Percentiles rank a stretch among this genome's conserved stretches.
phyloP scores from a whole-genome alignment of 192 early-diverging fungal genomes.

The Chytriomyces confervae region DNA sequence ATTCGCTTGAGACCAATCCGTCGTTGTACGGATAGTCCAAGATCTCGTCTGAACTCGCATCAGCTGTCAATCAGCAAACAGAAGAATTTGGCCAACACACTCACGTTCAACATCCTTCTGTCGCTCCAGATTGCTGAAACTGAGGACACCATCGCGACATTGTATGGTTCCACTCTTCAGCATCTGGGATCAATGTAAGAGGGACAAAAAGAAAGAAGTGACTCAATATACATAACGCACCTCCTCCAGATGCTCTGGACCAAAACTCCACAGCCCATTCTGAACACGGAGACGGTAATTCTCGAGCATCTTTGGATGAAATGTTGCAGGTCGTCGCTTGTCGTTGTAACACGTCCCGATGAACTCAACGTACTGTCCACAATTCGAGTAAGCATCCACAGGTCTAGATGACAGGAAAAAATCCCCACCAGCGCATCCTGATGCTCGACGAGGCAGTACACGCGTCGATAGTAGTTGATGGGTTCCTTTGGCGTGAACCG shows the following conservation, averaged over 20 bases:
- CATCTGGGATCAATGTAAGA: conserved; percentile 39
- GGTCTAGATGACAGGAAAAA: not conserved
- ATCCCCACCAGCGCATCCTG: conserved; percentile 54
- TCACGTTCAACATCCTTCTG: conserved; percentile 5
- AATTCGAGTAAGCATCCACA: not conserved
- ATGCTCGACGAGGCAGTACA: conserved; percentile 64
- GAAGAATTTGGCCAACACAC: not conserved
- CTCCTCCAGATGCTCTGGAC: conserved; percentile 67
- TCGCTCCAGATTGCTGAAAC: conserved; percentile 35
- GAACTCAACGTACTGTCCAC: conserved; percentile 51
- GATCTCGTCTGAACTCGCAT: not conserved
- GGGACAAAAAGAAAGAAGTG: conserved; percentile 20
- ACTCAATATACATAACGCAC: conserved; percentile 30
- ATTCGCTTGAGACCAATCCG: conserved; percentile 48
- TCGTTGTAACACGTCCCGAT: conserved; percentile 65
- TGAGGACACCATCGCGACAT: conserved; percentile 44
- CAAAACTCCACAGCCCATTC: conserved; percentile 58
- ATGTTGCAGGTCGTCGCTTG: conserved; percentile 61
- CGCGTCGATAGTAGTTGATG: conserved; percentile 62
- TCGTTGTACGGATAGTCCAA: conserved; percentile 54
- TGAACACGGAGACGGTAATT: conserved; percentile 51
- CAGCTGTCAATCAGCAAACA: not conserved
- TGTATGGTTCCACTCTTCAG: conserved; percentile 47
- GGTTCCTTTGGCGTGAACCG: conserved; percentile 59
- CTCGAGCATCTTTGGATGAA: conserved; percentile 49